Evolutionary conservation across 345 rosid species (phyloP).

Genomic region (Lepidium africanum): DNA sequence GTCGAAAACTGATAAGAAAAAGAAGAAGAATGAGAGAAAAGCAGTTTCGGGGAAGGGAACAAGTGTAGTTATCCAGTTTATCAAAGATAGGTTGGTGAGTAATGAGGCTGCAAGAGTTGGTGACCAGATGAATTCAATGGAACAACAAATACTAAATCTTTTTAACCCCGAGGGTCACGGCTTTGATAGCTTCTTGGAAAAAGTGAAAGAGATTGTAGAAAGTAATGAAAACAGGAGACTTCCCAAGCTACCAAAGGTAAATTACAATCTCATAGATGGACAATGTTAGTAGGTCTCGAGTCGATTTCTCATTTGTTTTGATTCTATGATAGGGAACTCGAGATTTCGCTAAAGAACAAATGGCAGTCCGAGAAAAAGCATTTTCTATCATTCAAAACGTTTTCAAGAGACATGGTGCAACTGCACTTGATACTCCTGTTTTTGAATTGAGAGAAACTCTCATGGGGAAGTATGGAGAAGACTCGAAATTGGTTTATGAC

Average conservation of each 20-base stretch:
- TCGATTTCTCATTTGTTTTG: conserved; percentile 5
- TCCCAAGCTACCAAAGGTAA: conserved; percentile 92
- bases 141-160: conserved; percentile 35
- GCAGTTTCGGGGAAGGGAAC: conserved; percentile 72
- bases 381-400: conserved; percentile 67
- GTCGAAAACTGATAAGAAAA: conserved; percentile 39
- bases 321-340: conserved; percentile 60
- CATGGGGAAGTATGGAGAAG: conserved; percentile 92
- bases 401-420: conserved; percentile 89
- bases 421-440: conserved; percentile 91
- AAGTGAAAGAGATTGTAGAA: conserved; percentile 69
- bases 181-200: conserved; percentile 42
- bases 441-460: conserved; percentile 93
- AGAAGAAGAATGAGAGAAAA: conserved; percentile 65
- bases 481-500: conserved; percentile 86
- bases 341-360: conserved; percentile 87
- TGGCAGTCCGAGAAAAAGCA: conserved; percentile 71
- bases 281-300: not conserved
- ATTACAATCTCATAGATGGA: not conserved
- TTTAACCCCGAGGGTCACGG: conserved; percentile 42
- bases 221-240: conserved; percentile 87
- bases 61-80: conserved; percentile 44
- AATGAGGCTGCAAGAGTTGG: conserved; percentile 21
- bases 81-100: conserved; percentile 48
- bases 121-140: conserved; percentile 29